phyloP scores from a whole-genome alignment of 345 rosid genomes.

The Mangifera indica region DNA sequence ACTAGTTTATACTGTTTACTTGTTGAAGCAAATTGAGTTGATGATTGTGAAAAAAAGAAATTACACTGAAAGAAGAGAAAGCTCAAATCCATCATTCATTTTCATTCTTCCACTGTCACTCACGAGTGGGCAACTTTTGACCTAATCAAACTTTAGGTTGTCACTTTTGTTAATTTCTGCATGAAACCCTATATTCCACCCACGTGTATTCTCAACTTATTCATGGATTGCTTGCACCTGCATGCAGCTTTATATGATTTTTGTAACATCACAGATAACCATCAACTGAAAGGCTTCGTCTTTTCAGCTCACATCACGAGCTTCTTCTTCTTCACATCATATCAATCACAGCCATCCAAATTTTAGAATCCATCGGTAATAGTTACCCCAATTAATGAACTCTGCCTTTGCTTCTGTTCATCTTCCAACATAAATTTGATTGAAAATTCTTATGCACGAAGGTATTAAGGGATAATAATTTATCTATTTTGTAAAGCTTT shows the following conservation, averaged over 20 bases:
- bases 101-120: not conserved
- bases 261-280: slow-evolving; percentile 9
- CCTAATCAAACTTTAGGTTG: not conserved
- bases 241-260: not conserved
- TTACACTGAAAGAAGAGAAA: too few relatives aligned
- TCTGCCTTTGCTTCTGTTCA: too few relatives aligned
- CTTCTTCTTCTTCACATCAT: too few relatives aligned
- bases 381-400: not conserved
- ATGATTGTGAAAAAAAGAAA: too few relatives aligned
- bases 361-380: not conserved
- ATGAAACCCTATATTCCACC: slow-evolving; percentile 17
- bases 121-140: slow-evolving; percentile 5
- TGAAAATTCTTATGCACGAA: too few relatives aligned
- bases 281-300: slow-evolving; percentile 13
- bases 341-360: slow-evolving; percentile 26
- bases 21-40: too few relatives aligned
- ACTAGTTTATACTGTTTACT: too few relatives aligned
- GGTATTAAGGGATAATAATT: too few relatives aligned
- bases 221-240: not conserved
- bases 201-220: slow-evolving; percentile 12
- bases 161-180: not conserved
- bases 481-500: too few relatives aligned
- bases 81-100: not conserved
- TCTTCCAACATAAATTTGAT: too few relatives aligned
- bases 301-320: slow-evolving; percentile 27